A percentile compares a stretch with the other conserved stretches of the same genome.
These are phyloP conservation scores for Dactylonectria estremocensis DNA, from an alignment of 2,329 filamentous ascomycete species.

Conservation along the genomic window DNA sequence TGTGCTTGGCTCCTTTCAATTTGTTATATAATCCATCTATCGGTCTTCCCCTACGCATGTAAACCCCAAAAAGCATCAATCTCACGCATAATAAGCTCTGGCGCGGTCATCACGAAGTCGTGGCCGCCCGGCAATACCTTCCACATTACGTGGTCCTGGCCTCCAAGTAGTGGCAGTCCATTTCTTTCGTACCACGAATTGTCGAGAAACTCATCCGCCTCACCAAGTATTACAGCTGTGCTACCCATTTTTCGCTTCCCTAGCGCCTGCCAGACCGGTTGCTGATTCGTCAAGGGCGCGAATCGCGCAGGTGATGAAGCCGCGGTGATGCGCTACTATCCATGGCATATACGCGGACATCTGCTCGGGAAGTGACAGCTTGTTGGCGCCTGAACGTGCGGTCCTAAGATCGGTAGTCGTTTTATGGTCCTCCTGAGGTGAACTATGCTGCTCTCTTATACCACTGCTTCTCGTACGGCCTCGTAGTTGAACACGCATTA, in stretches of 20 bases:
- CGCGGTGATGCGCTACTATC: neutral
- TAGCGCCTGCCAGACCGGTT: neutral
- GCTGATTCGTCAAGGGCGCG: neutral
- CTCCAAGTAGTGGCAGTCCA: neutral
- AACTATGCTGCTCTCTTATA: neutral
- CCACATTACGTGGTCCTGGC: neutral
- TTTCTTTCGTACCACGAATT: neutral
- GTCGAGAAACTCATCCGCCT: neutral
- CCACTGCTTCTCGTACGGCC: neutral
- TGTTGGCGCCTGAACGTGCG: neutral
- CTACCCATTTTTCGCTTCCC: neutral
- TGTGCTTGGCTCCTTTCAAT: no score
- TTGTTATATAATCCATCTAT: no score
- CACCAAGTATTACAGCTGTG: neutral
- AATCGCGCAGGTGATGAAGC: neutral
- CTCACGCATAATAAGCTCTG: neutral
- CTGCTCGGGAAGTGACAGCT: neutral
- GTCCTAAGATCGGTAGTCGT: neutral
- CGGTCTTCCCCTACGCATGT: neutral
- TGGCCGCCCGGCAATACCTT: neutral
- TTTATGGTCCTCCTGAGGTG: neutral
- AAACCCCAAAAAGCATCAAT: neutral
- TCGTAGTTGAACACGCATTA: neutral
- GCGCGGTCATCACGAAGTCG: neutral
- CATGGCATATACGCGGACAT: neutral